phyloP scores from a whole-genome alignment of 441 rosid species.

The Adansonia madagascariensis region DNA sequence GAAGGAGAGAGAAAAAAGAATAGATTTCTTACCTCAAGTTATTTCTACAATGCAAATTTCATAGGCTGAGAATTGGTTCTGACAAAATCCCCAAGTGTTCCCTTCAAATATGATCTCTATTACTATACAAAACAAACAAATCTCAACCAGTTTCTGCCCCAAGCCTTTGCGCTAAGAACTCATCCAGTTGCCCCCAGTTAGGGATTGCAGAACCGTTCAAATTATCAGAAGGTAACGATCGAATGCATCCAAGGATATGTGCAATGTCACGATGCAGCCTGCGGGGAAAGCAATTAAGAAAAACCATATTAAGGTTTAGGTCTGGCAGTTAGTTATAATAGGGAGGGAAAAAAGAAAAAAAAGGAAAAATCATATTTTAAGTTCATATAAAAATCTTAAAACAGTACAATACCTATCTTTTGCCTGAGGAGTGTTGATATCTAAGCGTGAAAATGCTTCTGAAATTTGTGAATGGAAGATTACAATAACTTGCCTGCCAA shows the following conservation, averaged over 20 bases:
- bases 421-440: constrained; percentile 76
- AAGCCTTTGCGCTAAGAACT: constrained; percentile 68
- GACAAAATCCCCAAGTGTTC: constrained; percentile 36
- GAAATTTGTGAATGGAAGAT: constrained; percentile 87
- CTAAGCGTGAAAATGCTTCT: constrained; percentile 72
- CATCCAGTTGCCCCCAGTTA: constrained; percentile 93
- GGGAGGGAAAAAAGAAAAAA: not conserved
- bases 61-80: constrained; percentile 35
- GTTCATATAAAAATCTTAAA: not conserved
- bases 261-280: constrained; percentile 68
- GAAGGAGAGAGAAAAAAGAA: not conserved
- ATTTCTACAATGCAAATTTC: constrained; percentile 39
- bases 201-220: constrained; percentile 48
- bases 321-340: no score
- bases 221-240: constrained; percentile 80
- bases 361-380: not conserved
- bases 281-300: constrained; percentile 19
- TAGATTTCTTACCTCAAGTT: constrained; percentile 43
- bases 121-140: constrained; percentile 31
- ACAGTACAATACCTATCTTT: constrained; percentile 63
- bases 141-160: constrained; percentile 54
- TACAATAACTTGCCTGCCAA: constrained; percentile 85
- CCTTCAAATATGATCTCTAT: constrained; percentile 38
- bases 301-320: not conserved
- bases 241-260: constrained; percentile 88